Percentiles rank a stretch among this genome's conserved stretches.
Evolutionary conservation across 805 yeast species (phyloP).

Genomic region (Ogataea degrootiae): DNA sequence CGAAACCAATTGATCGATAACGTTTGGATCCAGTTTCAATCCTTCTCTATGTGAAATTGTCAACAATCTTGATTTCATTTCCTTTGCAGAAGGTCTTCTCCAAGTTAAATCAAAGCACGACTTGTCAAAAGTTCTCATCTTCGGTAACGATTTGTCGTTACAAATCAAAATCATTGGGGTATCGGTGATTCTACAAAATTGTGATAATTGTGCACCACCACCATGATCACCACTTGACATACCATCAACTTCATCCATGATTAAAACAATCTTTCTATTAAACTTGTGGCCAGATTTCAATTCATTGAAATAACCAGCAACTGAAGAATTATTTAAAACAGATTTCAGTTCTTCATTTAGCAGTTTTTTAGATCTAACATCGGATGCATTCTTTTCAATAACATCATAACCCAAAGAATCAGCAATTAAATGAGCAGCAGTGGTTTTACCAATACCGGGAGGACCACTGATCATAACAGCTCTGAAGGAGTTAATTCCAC

Average conservation of each 20-base stretch:
- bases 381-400: conserved; percentile 79
- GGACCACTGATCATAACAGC: conserved; percentile 88
- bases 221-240: conserved; percentile 99
- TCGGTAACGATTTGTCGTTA: conserved; percentile 87
- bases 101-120: conserved; percentile 76
- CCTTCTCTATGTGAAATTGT: conserved; percentile 86
- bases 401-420: conserved; percentile 65
- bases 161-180: conserved; percentile 92
- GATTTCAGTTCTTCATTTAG: conserved; percentile 65
- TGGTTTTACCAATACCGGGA: conserved; percentile 83
- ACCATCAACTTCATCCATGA: conserved; percentile 99
- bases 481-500: conserved; percentile 65
- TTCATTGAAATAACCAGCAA: conserved; percentile 65
- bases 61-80: conserved; percentile 79
- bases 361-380: conserved; percentile 80
- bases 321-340: conserved; percentile 75
- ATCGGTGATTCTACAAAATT: conserved; percentile 75
- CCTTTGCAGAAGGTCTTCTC: conserved; percentile 81
- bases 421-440: conserved; percentile 75
- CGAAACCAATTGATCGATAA: conserved; percentile 78
- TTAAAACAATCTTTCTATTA: conserved; percentile 63
- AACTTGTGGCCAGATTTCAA: conserved; percentile 16
- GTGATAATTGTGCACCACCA: conserved; percentile 92
- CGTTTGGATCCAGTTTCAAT: conserved; percentile 70
- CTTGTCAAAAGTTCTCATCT: conserved; percentile 93